These are phyloP conservation scores for Boeremia lycopersici DNA, from an alignment of 2,329 filamentous ascomycete genomes.

Conservation along the genomic window DNA sequence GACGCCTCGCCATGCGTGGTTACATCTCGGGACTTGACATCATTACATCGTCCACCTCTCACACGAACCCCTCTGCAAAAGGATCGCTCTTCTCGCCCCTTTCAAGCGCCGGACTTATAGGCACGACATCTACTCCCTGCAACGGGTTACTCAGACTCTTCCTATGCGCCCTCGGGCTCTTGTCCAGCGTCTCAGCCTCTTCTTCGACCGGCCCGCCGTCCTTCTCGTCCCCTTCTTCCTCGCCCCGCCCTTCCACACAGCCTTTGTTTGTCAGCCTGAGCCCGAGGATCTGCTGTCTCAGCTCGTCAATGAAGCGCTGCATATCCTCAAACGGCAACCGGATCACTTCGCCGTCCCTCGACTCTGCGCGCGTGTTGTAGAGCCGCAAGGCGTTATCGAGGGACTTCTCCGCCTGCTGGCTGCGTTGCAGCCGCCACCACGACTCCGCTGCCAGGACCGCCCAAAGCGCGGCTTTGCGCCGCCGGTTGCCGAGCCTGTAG, in stretches of 20 bases:
- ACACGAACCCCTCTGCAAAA: slow-evolving; percentile 43
- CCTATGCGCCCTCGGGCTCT: slow-evolving; percentile 46
- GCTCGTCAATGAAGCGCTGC: slow-evolving; percentile 67
- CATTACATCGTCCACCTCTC: slow-evolving; percentile 2
- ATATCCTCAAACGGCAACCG: slow-evolving; percentile 58
- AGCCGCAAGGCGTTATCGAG: slow-evolving; percentile 70
- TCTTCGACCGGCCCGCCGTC: slow-evolving; percentile 41
- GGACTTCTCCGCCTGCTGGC: slow-evolving; percentile 77
- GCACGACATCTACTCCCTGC: slow-evolving; percentile 34
- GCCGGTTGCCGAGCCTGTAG: slow-evolving; percentile 71
- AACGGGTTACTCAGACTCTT: slow-evolving; percentile 50
- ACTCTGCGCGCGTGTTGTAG: slow-evolving; percentile 53
- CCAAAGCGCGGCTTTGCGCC: slow-evolving; percentile 89
- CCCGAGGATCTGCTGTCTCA: slow-evolving; percentile 66
- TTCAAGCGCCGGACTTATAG: slow-evolving; percentile 40
- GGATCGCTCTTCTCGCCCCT: slow-evolving; percentile 30
- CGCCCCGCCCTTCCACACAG: slow-evolving; percentile 48
- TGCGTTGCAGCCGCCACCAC: slow-evolving; percentile 80
- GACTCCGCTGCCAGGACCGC: slow-evolving; percentile 79
- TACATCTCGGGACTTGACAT: neutral
- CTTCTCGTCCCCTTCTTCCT: slow-evolving; percentile 18
- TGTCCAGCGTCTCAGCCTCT: slow-evolving; percentile 45
- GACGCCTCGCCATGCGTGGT: slow-evolving; percentile 10
- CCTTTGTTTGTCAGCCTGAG: slow-evolving; percentile 47
- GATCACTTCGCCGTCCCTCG: slow-evolving; percentile 10